Evolutionary conservation across 805 yeast species (phyloP).

Genomic region (Kodamaea nitidulidarum): DNA sequence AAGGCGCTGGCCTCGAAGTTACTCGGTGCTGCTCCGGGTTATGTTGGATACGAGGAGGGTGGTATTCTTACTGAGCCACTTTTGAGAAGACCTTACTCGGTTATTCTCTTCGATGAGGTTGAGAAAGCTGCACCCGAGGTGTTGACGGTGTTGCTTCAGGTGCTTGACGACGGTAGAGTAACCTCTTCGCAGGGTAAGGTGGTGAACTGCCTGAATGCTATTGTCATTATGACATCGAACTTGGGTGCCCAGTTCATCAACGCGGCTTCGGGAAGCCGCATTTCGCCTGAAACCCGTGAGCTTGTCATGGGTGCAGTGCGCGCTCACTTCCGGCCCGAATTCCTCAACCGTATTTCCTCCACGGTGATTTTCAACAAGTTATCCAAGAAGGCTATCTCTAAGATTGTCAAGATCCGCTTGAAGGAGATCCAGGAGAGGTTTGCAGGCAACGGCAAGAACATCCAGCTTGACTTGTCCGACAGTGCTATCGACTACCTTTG

Average conservation of each 20-base stretch:
- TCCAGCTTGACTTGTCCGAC: slow-evolving; percentile 67
- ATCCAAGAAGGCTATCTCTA: slow-evolving; percentile 84
- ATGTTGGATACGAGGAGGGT: slow-evolving; percentile 95
- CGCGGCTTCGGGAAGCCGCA: slow-evolving; percentile 57
- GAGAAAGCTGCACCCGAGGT: slow-evolving; percentile 99
- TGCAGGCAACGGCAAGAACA: slow-evolving; percentile 74
- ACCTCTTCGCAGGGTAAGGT: slow-evolving; percentile 93
- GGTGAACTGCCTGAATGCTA: slow-evolving; percentile 87
- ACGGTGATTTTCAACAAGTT: slow-evolving; percentile 91
- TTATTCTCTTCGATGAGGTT: slow-evolving; percentile 93
- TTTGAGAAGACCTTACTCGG: slow-evolving; percentile 90
- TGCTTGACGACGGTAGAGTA: slow-evolving; percentile 94
- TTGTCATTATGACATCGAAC: slow-evolving; percentile 94
- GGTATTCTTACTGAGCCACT: slow-evolving; percentile 93
- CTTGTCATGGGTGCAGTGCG: slow-evolving; percentile 81
- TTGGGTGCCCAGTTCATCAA: slow-evolving; percentile 90
- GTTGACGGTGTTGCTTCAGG: slow-evolving; percentile 82
- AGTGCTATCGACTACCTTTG: slow-evolving; percentile 80
- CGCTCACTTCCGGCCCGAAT: slow-evolving; percentile 94
- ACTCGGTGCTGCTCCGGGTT: slow-evolving; percentile 95
- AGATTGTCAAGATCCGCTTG: slow-evolving; percentile 84
- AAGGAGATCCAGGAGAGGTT: slow-evolving; percentile 83
- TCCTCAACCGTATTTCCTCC: slow-evolving; percentile 90
- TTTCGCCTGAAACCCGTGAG: slow-evolving; percentile 66
- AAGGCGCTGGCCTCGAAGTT: slow-evolving; percentile 94